Evolutionary conservation across 768 basidiomycete species (phyloP).

Genomic region (Suillus ampliporus): DNA sequence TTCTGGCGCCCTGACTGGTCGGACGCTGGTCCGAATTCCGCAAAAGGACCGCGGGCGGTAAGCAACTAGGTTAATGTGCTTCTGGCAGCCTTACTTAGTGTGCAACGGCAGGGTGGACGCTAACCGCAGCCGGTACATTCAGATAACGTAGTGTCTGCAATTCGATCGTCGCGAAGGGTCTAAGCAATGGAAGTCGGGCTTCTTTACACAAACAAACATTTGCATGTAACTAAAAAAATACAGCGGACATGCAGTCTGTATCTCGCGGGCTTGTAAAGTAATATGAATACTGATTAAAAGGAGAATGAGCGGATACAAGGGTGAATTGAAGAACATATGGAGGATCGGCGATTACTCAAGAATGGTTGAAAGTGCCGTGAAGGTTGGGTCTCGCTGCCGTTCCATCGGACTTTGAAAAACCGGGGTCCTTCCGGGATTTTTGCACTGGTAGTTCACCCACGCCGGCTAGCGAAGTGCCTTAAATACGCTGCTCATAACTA

Average conservation of each 20-base stretch:
- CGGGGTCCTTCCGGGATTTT: constrained; percentile 41
- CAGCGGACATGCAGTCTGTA: neutral
- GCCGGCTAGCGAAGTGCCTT: constrained; percentile 46
- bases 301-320: neutral
- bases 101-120: neutral
- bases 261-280: neutral
- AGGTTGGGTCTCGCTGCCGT: neutral
- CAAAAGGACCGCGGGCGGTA: constrained; percentile 4
- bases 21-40: neutral
- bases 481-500: constrained; percentile 42
- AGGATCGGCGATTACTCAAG: constrained; percentile 33
- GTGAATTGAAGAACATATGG: neutral
- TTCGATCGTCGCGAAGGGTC: constrained; percentile 9
- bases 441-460: constrained; percentile 36
- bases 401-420: constrained; percentile 40
- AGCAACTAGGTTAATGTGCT: neutral
- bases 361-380: constrained; percentile 10
- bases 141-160: neutral
- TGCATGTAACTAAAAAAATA: neutral
- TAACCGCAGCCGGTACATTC: neutral
- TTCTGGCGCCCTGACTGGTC: neutral
- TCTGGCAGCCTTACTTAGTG: neutral
- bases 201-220: neutral
- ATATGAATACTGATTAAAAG: neutral
- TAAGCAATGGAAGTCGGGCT: neutral